Evolutionary conservation across 164 flowering plant genomes (phyloP).

Genomic region (Annona cherimola): DNA sequence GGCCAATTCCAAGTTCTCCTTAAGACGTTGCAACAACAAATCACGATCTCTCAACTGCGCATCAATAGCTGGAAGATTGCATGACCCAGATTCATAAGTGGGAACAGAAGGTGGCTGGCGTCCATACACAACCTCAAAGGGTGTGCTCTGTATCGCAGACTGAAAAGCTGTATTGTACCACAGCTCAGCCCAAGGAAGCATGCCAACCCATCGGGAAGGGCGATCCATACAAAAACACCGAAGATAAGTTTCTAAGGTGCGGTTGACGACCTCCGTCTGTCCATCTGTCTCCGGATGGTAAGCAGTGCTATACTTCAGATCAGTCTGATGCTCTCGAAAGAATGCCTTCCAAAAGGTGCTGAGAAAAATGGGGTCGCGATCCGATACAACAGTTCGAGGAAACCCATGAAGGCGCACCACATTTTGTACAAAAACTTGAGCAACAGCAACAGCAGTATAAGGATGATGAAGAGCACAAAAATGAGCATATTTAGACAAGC

Average conservation of each 20-base stretch:
- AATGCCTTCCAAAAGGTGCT: conserved; percentile 4
- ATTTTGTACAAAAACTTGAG: not conserved
- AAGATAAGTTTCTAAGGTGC: not conserved
- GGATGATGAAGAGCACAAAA: not conserved
- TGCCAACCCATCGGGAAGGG: not conserved
- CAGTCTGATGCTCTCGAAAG: not conserved
- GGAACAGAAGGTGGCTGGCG: not conserved
- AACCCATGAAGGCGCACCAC: not conserved
- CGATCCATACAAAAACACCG: not conserved
- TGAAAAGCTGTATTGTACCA: not conserved
- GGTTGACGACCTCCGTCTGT: conserved; percentile 1
- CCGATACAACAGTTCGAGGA: not conserved
- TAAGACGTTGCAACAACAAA: not conserved
- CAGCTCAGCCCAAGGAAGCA: not conserved
- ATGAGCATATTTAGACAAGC: not conserved
- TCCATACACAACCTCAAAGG: not conserved
- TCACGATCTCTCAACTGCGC: not conserved
- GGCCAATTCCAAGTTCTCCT: not conserved
- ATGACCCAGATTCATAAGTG: not conserved
- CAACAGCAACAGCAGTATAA: not conserved
- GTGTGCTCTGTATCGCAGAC: not conserved
- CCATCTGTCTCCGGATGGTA: conserved; percentile 5
- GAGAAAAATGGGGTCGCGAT: not conserved
- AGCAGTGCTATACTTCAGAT: not conserved
- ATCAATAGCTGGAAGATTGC: not conserved